Conservation (phyloP, 306 rosid genomes). For the Hylodesmum podocarpum region DNA sequence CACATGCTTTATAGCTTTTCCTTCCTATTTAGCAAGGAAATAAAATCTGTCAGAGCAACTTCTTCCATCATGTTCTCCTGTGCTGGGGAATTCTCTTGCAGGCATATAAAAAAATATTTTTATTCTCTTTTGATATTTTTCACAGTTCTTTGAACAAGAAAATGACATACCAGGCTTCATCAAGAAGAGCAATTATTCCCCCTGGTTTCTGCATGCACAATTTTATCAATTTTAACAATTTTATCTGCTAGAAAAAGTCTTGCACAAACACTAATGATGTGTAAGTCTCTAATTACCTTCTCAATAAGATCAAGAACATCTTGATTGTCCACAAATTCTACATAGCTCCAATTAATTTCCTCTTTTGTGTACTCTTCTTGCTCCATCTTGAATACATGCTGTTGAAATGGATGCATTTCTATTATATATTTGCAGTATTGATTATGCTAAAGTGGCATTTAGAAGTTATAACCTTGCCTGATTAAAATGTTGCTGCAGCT, state of each 20-base stretch:
- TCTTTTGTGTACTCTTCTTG: conserved; percentile 94
- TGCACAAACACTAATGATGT: neutral
- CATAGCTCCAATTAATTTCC: conserved; percentile 87
- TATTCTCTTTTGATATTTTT: conserved; percentile 4
- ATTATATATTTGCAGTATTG: conserved; percentile 2
- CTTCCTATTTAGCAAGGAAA: neutral
- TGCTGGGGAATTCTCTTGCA: neutral
- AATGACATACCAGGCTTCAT: conserved; percentile 81
- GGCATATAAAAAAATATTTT: neutral
- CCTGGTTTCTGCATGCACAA: conserved; percentile 81
- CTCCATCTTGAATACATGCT: conserved; percentile 97
- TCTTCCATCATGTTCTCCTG: neutral
- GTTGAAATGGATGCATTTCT: conserved; percentile 36
- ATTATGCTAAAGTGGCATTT: conserved; percentile 7
- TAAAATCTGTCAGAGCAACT: conserved; percentile 1
- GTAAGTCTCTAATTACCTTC: conserved; percentile 50
- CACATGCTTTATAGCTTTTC: neutral
- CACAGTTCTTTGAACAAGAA: conserved; percentile 23
- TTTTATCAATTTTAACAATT: conserved; percentile 11
- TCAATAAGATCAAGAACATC: conserved; percentile 91
- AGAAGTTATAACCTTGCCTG: conserved; percentile 57
- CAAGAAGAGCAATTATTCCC: conserved; percentile 89
- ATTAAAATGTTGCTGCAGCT: conserved; percentile 89
- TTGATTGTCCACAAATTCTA: conserved; percentile 85
- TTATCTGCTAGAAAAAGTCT: conserved; percentile 16